phyloP scores from a whole-genome alignment of 2,329 filamentous ascomycete species.

The Alternaria incomplexa region DNA sequence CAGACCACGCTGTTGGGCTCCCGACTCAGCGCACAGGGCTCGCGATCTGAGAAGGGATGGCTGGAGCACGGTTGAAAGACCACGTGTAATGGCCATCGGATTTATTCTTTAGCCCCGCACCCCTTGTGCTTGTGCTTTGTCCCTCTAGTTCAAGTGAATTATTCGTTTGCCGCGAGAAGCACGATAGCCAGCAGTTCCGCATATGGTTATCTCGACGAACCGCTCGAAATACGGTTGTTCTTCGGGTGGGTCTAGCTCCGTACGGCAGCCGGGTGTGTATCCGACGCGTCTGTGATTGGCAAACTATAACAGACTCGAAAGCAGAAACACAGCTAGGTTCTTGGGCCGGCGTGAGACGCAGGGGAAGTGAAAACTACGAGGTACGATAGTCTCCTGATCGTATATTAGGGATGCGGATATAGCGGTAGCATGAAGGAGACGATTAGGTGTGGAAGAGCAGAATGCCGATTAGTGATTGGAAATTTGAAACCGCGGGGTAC shows the following conservation, averaged over 20 bases:
- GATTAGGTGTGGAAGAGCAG: background rate
- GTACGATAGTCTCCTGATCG: conserved; percentile 2
- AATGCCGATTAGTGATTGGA: background rate
- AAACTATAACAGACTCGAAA: conserved; percentile 7
- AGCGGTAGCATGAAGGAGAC: conserved; percentile 3
- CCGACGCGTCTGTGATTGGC: conserved; percentile 33
- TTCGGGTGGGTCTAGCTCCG: conserved; percentile 19
- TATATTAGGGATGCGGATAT: conserved; percentile 9
- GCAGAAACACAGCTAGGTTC: conserved; percentile 9
- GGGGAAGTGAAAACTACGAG: background rate
- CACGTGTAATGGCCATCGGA: conserved; percentile 21
- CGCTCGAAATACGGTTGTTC: conserved; percentile 21
- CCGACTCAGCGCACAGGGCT: conserved; percentile 34
- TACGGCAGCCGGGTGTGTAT: conserved; percentile 12
- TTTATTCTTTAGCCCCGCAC: conserved; percentile 6
- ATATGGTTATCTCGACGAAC: conserved; percentile 16
- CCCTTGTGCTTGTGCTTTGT: conserved; percentile 2
- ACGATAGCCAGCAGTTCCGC: conserved; percentile 30
- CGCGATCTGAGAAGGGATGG: conserved; percentile 25
- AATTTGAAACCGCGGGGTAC: background rate
- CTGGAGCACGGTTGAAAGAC: conserved; percentile 12
- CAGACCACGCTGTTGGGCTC: conserved; percentile 41
- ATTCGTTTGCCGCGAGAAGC: conserved; percentile 41
- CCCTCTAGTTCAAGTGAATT: conserved; percentile 4
- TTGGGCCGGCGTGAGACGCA: conserved; percentile 22